Evolutionary conservation across 2,329 filamentous ascomycete species (phyloP).

Genomic region (Venturia pyrina): DNA sequence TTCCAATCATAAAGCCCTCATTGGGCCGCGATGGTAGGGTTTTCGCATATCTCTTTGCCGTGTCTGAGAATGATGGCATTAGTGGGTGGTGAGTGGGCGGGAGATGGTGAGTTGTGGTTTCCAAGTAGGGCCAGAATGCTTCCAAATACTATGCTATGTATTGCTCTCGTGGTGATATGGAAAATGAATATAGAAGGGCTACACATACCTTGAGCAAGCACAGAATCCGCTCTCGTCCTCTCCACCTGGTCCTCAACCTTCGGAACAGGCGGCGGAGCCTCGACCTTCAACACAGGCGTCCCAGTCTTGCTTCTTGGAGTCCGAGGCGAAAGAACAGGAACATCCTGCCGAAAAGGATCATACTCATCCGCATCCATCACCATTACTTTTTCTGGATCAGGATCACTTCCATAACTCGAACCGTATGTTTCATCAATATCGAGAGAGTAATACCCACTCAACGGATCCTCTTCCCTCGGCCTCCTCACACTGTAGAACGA

Average conservation of each 20-base stretch:
- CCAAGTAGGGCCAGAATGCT: background rate
- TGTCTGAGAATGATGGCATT: background rate
- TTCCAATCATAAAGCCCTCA: background rate
- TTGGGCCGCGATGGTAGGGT: constrained; percentile 4
- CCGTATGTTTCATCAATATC: constrained; percentile 8
- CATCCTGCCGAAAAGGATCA: constrained; percentile 5
- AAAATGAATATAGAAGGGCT: background rate
- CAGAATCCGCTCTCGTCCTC: background rate
- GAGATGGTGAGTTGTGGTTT: background rate
- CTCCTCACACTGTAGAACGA: background rate
- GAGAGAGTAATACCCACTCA: background rate
- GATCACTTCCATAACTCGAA: background rate
- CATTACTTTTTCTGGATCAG: background rate
- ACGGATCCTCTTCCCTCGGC: background rate
- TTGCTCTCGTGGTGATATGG: background rate
- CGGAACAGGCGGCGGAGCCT: too few species aligned
- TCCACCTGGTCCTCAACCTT: too few species aligned
- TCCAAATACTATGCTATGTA: background rate
- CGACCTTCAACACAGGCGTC: background rate
- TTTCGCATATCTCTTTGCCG: background rate
- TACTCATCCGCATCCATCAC: constrained; percentile 5
- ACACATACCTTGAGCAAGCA: background rate
- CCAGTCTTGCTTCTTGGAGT: background rate
- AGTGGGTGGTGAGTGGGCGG: background rate
- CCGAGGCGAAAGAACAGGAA: background rate